These are phyloP conservation scores for Drechslerella coelobrocha DNA, from an alignment of 2,329 filamentous ascomycete species.

Conservation along the genomic window DNA sequence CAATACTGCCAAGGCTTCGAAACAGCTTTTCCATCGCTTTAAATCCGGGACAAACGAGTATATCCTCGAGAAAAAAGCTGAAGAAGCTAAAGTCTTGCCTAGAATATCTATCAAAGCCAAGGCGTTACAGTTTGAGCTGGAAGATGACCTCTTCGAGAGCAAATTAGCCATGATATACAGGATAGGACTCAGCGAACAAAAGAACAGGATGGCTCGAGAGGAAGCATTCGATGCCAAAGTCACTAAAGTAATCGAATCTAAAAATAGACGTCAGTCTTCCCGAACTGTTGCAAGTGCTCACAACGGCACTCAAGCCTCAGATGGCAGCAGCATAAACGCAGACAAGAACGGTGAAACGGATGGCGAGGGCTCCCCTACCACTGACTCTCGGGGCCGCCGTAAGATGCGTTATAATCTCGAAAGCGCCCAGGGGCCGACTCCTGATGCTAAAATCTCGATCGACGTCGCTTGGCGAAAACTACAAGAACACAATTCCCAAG, in stretches of 20 bases:
- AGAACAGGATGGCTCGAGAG: conserved; percentile 85
- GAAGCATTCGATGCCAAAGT: conserved; percentile 88
- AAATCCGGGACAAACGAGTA: conserved; percentile 86
- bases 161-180: conserved; percentile 94
- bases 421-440: conserved; percentile 73
- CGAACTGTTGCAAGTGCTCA: conserved; percentile 35
- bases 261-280: conserved; percentile 61
- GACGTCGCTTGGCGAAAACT: conserved; percentile 78
- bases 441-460: conserved; percentile 73
- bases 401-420: conserved; percentile 77
- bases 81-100: conserved; percentile 83
- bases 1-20: conserved; percentile 83
- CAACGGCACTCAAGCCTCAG: conserved; percentile 37
- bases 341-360: conserved; percentile 22
- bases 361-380: conserved; percentile 24
- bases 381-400: conserved; percentile 50
- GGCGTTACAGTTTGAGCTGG: conserved; percentile 85
- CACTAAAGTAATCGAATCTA: conserved; percentile 79
- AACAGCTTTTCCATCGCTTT: conserved; percentile 94
- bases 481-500: conserved; percentile 80
- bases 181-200: conserved; percentile 84
- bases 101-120: conserved; percentile 82
- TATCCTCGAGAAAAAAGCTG: conserved; percentile 81
- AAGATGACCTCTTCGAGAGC: conserved; percentile 97
- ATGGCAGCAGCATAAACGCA: conserved; percentile 28